Evolutionary conservation across 2,329 filamentous ascomycete genomes (phyloP).

Genomic region (Hypoxylon sp.): DNA sequence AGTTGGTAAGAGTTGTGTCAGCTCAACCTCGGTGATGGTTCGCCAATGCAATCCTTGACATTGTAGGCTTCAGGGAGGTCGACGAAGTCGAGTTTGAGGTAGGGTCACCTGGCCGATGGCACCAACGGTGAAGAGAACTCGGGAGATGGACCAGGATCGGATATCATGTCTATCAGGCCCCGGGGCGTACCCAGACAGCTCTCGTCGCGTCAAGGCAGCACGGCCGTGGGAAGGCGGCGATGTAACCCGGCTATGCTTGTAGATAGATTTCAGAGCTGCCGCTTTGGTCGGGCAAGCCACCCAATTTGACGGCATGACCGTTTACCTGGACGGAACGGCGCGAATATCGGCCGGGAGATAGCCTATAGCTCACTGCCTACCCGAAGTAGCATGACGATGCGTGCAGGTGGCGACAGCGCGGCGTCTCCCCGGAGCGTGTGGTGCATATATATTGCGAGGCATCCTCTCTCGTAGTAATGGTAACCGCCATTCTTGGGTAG

Average conservation of each 20-base stretch:
- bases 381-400: conserved; percentile 24
- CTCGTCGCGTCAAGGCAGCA: conserved; percentile 27
- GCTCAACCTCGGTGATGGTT: too few relatives aligned
- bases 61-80: conserved; percentile 14
- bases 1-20: conserved; percentile 22
- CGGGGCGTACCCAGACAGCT: conserved; percentile 28
- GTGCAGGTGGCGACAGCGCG: conserved; percentile 26
- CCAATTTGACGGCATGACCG: conserved; percentile 22
- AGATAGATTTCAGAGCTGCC: conserved; percentile 35
- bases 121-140: conserved; percentile 16
- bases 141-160: conserved; percentile 24
- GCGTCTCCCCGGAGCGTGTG: not conserved
- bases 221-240: conserved; percentile 18
- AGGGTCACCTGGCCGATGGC: conserved; percentile 21
- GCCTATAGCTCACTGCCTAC: not conserved
- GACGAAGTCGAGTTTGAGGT: conserved; percentile 10
- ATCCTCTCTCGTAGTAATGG: conserved; percentile 24
- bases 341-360: conserved; percentile 18
- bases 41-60: conserved; percentile 21
- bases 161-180: conserved; percentile 26
- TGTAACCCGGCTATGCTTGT: conserved; percentile 29
- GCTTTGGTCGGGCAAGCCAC: conserved; percentile 22
- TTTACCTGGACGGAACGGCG: conserved; percentile 28
- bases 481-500: too few relatives aligned
- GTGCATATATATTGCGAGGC: not conserved